Evolutionary conservation across 2,329 filamentous ascomycete genomes (phyloP), one percentile per base, ranked within the genome.

Genomic region (Nannizziopsis arthrosporioides): DNA sequence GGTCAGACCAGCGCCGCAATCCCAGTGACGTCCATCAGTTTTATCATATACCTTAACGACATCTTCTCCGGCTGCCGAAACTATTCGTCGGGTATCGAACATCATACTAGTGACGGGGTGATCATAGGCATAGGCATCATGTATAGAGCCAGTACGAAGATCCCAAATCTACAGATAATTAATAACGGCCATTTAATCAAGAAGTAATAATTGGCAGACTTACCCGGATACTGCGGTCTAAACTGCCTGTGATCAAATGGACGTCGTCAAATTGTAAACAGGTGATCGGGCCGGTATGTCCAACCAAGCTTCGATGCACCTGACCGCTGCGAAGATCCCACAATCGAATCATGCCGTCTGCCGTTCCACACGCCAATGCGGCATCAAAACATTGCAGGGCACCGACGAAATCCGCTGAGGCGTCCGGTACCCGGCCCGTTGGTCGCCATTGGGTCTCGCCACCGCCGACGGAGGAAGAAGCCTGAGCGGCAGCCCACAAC

Each of bases 41-140:
- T 96, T 96, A 70, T 98, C 92, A 69, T 96, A 98, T 51, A 98
- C 84, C 70, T 98, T 98, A 57, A 92, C 89, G 18, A 96, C 87
- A 59, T 88, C 82, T 66, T 96, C 92, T 37, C 89, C 85, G 0
- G 88, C 88, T 2, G 92, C 90, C 45, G 84, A 80, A 31, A 92
- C 88, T 56, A 98, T 98, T 44, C 89, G 80, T 45, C 89, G 81
- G 11, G 79, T 71, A 66, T 98, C 92, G 63, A 98, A 98, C 82
- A 93, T 94, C 88, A 96, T 94, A 72, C 83, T 86, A 30, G 88
- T 94, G 49, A 98, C 78, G 0, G 89, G 81, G 59, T 85, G 76
- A 61, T 96, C 89, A 68, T 96, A 98, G 17, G 90, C 92, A 65
- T 89, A 98, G 14, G 90, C 92, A 64, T 98, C 92, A 64, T 84